Evolutionary conservation across 2,329 filamentous ascomycete species (phyloP), one percentile per base, ranked within the genome.

Genomic region (Fusarium citri): DNA sequence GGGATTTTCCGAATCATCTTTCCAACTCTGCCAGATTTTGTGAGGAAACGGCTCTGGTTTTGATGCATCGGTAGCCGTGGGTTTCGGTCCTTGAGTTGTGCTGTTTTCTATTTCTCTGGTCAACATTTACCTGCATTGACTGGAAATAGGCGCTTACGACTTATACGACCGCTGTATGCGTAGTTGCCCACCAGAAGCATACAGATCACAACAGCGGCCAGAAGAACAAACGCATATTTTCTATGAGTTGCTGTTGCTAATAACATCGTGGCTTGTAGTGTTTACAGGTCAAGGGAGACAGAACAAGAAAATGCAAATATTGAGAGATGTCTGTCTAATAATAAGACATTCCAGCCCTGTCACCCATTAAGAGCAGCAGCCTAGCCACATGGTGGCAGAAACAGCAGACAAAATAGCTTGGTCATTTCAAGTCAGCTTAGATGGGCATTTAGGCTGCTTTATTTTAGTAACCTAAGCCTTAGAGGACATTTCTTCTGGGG

Each of bases 11-110:
- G 76, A 66, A 31, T 76, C 74, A 28, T 77, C 73, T 55, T 75
- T 74, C 76, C 75, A 78, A 40, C 73, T 77, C 50, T 78, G 76
- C 77, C 76, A 78, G 14, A 78, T 76, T 59, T 78, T 78, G 15
- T 47, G 42, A 41, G 71, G 72, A 25, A 73, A 63, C 10, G 57
- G 31, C 18, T 59, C n/a, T 18, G 20, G 45, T 45, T 66, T 59
- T 22, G 25, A 46, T 30, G 31, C 9, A 18, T 16, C 28, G 1
- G 26, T 15, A 40, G 49, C 22, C 7, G 48, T 51, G 22, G 53
- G 48, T 5, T 37, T n/a, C 16, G 45, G 20, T 26, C 34, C 22
- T 54, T 31, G 20, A n/a, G 34, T n/a, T 3, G 48, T 20, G 11
- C 14, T 51, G 8, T 23, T 62, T 31, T 34, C 66, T 69, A 28